Evolutionary conservation across 768 basidiomycete species (phyloP).

Genomic region (Lactarius sp.): DNA sequence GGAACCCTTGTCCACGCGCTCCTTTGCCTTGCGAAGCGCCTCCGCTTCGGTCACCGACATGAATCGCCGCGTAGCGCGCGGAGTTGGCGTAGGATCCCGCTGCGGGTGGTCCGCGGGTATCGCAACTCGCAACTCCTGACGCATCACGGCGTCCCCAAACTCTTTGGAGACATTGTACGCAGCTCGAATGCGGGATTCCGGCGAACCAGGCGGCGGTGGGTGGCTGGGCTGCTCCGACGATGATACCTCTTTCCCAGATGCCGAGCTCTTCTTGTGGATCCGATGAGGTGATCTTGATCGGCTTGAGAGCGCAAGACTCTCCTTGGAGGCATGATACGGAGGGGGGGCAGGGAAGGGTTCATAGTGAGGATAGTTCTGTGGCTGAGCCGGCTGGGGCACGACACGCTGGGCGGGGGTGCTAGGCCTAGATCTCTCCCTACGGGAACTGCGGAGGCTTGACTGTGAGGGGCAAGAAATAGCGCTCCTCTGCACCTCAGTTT

Average conservation of each 20-base stretch:
- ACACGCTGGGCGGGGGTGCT: neutral
- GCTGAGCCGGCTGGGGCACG: neutral
- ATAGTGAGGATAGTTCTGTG: neutral
- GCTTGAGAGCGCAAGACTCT: neutral
- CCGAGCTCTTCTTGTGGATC: neutral
- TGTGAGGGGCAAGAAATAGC: neutral
- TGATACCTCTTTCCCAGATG: neutral
- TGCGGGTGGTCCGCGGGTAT: neutral
- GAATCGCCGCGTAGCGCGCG: constrained; percentile 5
- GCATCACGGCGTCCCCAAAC: constrained; percentile 11
- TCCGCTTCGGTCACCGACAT: constrained; percentile 8
- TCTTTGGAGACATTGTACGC: constrained; percentile 14
- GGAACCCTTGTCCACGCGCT: neutral
- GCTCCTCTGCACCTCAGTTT: neutral
- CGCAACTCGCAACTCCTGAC: constrained; percentile 12
- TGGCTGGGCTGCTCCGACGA: neutral
- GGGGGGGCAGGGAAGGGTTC: neutral
- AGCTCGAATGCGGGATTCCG: constrained; percentile 13
- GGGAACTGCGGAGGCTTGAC: neutral
- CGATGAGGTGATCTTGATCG: neutral
- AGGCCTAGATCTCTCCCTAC: neutral
- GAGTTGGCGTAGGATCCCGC: neutral
- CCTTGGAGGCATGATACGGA: constrained; percentile 7
- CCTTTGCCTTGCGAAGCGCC: neutral
- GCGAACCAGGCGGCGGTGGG: constrained; percentile 1